Conservation (phyloP, 2,329 filamentous ascomycete genomes). For the Periglandula ipomoeae region DNA sequence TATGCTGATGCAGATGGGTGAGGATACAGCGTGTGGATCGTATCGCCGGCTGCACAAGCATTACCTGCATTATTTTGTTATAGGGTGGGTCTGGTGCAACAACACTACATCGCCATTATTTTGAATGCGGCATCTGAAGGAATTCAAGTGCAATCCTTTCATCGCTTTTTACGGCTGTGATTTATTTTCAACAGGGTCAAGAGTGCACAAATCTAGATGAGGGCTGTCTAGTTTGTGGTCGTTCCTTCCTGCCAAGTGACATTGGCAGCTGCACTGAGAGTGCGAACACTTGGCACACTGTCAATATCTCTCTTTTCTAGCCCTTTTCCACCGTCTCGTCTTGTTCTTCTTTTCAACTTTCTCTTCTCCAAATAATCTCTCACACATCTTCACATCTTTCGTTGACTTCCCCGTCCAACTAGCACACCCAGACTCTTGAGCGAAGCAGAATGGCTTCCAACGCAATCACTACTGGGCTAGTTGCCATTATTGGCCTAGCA, state of each 20-base stretch:
- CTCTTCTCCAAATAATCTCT: not conserved
- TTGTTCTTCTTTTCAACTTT: not conserved
- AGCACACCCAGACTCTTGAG: not conserved
- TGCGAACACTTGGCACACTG: not conserved
- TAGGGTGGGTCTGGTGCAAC: not conserved
- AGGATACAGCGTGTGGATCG: not conserved
- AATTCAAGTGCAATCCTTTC: too few relatives aligned
- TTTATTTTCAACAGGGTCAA: too few relatives aligned
- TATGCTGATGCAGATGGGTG: not conserved
- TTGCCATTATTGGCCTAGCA: conserved; percentile 16
- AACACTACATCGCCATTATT: not conserved
- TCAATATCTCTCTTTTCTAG: not conserved
- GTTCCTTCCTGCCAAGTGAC: conserved; percentile 3
- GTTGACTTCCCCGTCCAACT: not conserved
- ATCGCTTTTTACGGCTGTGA: too few relatives aligned
- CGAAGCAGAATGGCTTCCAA: conserved; percentile 14
- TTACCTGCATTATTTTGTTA: too few relatives aligned
- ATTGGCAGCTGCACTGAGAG: not conserved
- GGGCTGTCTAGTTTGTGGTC: not conserved
- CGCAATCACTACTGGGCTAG: conserved; percentile 15
- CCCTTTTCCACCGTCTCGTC: not conserved
- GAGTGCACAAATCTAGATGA: too few relatives aligned
- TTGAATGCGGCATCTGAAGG: not conserved
- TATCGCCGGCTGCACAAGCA: too few relatives aligned
- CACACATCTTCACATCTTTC: not conserved